A percentile compares a stretch with the other conserved stretches of the same genome.
These are phyloP conservation scores for Ganoderma multipileum DNA, from an alignment of 1,284 basidiomycete species.

Conservation along the genomic window DNA sequence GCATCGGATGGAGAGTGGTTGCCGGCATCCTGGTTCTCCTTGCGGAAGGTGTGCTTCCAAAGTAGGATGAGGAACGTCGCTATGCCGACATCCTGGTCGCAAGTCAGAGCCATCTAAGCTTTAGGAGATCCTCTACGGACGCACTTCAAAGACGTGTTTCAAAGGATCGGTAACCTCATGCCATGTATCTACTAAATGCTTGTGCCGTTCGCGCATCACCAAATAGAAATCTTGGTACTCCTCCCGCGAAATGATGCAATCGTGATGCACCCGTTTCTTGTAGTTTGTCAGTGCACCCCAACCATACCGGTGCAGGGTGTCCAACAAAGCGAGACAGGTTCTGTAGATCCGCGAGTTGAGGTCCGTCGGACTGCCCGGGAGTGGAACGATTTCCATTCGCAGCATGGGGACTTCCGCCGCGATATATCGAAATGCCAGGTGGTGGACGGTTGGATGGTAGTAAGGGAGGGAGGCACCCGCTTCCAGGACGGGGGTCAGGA, in stretches of 20 bases:
- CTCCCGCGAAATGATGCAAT: conserved; percentile 79
- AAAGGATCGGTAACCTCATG: conserved; percentile 82
- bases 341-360: conserved; percentile 74
- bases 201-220: conserved; percentile 83
- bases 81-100: conserved; percentile 81
- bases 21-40: conserved; percentile 19
- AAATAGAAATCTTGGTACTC: conserved; percentile 92
- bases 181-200: conserved; percentile 78
- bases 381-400: conserved; percentile 62
- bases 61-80: conserved; percentile 92
- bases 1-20: conserved; percentile 12
- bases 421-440: conserved; percentile 75
- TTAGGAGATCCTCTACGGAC: conserved; percentile 14
- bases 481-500: conserved; percentile 67
- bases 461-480: conserved; percentile 64
- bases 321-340: conserved; percentile 82
- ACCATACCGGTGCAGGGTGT: conserved; percentile 85
- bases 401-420: conserved; percentile 37
- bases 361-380: conserved; percentile 57
- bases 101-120: background rate
- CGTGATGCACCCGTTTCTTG: conserved; percentile 87
- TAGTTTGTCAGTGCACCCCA: conserved; percentile 85
- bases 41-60: conserved; percentile 78
- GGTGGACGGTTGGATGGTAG: conserved; percentile 78
- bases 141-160: conserved; percentile 88